Evolutionary conservation across 208 protist genomes (phyloP).

Genomic region (Acanthamoeba castellanii): DNA sequence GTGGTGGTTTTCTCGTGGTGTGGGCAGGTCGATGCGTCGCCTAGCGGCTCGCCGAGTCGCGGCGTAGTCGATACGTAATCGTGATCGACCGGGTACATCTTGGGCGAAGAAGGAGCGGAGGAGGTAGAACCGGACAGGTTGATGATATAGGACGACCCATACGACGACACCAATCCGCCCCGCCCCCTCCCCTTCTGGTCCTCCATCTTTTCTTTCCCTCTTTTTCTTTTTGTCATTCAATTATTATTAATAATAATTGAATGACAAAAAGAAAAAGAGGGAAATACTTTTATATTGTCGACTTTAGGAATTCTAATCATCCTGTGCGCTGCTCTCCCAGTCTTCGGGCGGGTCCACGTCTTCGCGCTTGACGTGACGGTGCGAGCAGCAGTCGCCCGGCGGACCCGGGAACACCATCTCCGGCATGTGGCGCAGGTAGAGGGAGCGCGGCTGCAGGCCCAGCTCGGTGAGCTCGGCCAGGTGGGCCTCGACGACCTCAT

Average conservation of each 20-base stretch:
- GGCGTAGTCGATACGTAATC: not conserved
- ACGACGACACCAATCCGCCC: not conserved
- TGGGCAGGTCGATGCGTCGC: not conserved
- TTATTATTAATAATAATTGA: not conserved
- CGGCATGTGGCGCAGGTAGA: conserved; percentile 14
- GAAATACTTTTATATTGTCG: not conserved
- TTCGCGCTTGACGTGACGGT: not conserved
- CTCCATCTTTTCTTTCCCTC: not conserved
- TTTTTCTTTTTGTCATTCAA: not conserved
- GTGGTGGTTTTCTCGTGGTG: not conserved
- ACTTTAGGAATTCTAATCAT: no score
- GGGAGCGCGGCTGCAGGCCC: not conserved
- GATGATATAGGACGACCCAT: not conserved
- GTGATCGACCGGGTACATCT: not conserved
- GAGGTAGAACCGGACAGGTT: not conserved
- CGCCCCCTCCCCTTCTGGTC: not conserved
- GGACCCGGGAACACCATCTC: conserved; percentile 28
- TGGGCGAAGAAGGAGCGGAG: not conserved
- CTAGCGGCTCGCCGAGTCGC: not conserved
- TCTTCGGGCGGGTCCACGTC: conserved; percentile 13
- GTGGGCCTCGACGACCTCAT: not conserved
- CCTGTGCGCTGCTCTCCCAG: not conserved
- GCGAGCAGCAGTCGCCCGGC: conserved; percentile 19
- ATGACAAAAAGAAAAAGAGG: not conserved
- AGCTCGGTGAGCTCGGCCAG: not conserved